Conservation (phyloP, 2,329 filamentous ascomycete species). For the Tetracladium maxilliforme region DNA sequence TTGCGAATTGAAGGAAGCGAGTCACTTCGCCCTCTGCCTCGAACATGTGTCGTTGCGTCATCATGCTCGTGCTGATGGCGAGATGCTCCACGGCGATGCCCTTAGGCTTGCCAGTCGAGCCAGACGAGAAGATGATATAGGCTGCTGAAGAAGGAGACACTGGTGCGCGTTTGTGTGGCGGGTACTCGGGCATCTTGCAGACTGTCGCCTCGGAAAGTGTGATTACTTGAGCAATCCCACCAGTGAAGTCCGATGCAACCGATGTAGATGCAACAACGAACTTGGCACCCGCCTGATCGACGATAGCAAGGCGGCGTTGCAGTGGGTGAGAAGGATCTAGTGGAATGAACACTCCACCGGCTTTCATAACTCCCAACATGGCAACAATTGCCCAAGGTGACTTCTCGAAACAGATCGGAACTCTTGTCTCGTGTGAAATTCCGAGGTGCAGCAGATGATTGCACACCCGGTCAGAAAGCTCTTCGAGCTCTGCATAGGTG, state of each 20-base stretch:
- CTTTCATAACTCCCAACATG: slow-evolving; percentile 13
- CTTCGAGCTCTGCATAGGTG: too few relatives aligned
- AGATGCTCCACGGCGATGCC: slow-evolving; percentile 73
- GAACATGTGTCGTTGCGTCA: slow-evolving; percentile 73
- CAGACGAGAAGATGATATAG: slow-evolving; percentile 28
- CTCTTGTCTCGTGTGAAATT: slow-evolving; percentile 4
- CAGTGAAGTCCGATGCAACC: too few relatives aligned
- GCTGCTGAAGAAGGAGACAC: too few relatives aligned
- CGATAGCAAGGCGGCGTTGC: too few relatives aligned
- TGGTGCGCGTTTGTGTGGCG: too few relatives aligned
- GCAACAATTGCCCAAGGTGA: slow-evolving; percentile 5
- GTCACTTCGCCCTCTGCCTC: slow-evolving; percentile 55
- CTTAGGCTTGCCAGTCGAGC: slow-evolving; percentile 20
- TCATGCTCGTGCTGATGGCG: slow-evolving; percentile 79
- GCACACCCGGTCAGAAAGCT: too few relatives aligned
- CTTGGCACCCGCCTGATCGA: too few relatives aligned
- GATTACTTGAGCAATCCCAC: too few relatives aligned
- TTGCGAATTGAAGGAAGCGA: slow-evolving; percentile 56
- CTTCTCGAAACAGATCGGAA: slow-evolving; percentile 5
- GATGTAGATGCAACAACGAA: too few relatives aligned
- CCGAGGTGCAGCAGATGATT: too few relatives aligned
- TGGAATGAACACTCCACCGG: slow-evolving; percentile 11
- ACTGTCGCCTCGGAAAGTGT: too few relatives aligned
- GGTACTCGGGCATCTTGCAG: too few relatives aligned
- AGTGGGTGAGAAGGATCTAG: slow-evolving; percentile 15